phyloP scores from a whole-genome alignment of 2,329 filamentous ascomycete genomes.

The Neopestalotiopsis clavispora region DNA sequence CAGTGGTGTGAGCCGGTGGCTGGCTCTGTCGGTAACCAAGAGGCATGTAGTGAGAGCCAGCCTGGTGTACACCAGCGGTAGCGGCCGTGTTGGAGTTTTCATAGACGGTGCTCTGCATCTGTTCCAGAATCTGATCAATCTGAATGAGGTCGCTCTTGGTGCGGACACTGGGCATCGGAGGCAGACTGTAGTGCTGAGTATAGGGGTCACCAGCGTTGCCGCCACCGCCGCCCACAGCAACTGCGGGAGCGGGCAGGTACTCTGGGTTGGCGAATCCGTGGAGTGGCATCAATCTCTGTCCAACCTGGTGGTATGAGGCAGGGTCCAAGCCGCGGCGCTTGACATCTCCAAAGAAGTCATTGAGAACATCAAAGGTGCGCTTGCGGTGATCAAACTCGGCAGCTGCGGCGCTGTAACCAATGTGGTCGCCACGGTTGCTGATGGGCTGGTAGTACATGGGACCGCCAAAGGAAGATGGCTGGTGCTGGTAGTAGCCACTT shows the following conservation, averaged over 20 bases:
- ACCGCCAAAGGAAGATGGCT: constrained; percentile 62
- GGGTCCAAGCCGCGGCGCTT: constrained; percentile 93
- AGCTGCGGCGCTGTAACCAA: constrained; percentile 61
- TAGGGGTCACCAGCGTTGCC: constrained; percentile 59
- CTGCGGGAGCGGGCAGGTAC: constrained; percentile 58
- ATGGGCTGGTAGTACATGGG: constrained; percentile 78
- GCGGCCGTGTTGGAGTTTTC: constrained; percentile 87
- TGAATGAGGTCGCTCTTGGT: constrained; percentile 94
- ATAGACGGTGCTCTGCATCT: constrained; percentile 95
- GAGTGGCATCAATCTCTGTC: constrained; percentile 83
- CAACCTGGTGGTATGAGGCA: constrained; percentile 87
- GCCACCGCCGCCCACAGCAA: constrained; percentile 60
- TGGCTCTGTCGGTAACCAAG: constrained; percentile 63
- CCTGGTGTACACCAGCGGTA: constrained; percentile 76
- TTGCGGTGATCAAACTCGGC: constrained; percentile 72
- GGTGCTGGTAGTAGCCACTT: constrained; percentile 66
- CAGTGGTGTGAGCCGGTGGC: constrained; percentile 45
- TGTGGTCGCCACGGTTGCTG: constrained; percentile 63
- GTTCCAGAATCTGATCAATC: constrained; percentile 92
- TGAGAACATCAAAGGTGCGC: constrained; percentile 84
- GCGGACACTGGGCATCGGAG: constrained; percentile 83
- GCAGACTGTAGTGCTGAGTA: constrained; percentile 83
- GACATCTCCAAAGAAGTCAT: constrained; percentile 91
- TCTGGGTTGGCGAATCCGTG: constrained; percentile 65
- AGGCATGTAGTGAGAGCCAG: constrained; percentile 67